Conservation (phyloP, 129 eudicot genomes). For the Centella asiatica region DNA sequence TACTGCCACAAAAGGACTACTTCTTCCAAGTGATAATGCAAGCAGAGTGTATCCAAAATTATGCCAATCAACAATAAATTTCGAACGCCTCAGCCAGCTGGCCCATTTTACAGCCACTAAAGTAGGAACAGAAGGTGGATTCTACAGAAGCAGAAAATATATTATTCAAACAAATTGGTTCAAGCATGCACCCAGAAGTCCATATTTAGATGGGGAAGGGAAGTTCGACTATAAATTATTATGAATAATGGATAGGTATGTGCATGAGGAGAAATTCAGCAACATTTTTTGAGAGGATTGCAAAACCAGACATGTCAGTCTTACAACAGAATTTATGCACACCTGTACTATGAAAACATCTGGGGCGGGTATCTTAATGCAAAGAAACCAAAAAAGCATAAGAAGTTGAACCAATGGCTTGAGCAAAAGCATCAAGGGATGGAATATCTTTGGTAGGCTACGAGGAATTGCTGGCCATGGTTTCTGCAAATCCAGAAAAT, state of each 20-base stretch:
- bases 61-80: conserved; percentile 84
- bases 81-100: conserved; percentile 74
- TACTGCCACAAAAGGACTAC: conserved; percentile 65
- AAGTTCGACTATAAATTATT: too few relatives aligned
- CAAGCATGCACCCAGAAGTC: background rate
- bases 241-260: too few relatives aligned
- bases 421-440: conserved; percentile 58
- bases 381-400: conserved; percentile 87
- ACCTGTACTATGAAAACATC: conserved; percentile 87
- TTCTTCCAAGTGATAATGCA: conserved; percentile 84
- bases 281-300: background rate
- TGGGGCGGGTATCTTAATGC: conserved; percentile 80
- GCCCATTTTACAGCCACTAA: conserved; percentile 87
- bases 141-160: conserved; percentile 35
- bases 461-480: conserved; percentile 58
- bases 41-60: conserved; percentile 90
- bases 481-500: conserved; percentile 38
- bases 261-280: too few relatives aligned
- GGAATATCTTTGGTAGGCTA: conserved; percentile 46
- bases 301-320: background rate
- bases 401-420: conserved; percentile 76
- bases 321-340: conserved; percentile 17
- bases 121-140: conserved; percentile 97
- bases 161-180: background rate
- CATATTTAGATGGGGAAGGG: too few relatives aligned